Conservation (phyloP, 108 stramenopile genomes). For the Epipyxis sp. region DNA sequence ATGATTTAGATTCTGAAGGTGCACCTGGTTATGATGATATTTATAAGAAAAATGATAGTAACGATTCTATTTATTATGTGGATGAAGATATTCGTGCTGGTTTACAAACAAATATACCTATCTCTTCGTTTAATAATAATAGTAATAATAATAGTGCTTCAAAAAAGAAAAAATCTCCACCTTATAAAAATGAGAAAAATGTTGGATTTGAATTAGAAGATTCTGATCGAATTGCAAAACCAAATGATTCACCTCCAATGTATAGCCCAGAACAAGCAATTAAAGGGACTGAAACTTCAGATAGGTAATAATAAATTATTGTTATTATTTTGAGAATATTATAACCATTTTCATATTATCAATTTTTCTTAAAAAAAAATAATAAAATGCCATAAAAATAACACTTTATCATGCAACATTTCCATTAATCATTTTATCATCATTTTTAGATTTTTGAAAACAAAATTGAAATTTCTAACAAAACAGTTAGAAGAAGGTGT, state of each 20-base stretch:
- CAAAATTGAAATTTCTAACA: background rate
- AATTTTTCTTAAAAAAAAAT: background rate
- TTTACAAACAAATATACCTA: background rate
- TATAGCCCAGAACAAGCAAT: background rate
- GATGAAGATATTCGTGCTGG: too few species aligned
- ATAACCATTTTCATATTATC: background rate
- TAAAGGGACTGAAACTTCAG: background rate
- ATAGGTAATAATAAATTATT: background rate
- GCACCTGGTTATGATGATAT: too few species aligned
- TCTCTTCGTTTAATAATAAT: background rate
- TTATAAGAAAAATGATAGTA: too few species aligned
- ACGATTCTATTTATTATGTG: too few species aligned
- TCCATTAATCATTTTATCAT: background rate
- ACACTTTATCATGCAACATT: background rate
- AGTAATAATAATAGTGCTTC: background rate
- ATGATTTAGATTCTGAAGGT: too few species aligned
- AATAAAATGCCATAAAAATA: too few species aligned
- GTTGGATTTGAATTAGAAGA: too few species aligned
- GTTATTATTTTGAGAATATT: background rate
- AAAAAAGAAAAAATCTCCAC: too few species aligned
- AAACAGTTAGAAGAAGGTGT: constrained; percentile 3
- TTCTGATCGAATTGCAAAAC: too few species aligned
- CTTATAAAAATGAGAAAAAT: too few species aligned
- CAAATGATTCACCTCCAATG: too few species aligned
- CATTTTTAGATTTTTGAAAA: constrained; percentile 7